A percentile compares a stretch with the other conserved stretches of the same genome.
phyloP scores from a whole-genome alignment of 2,329 filamentous ascomycete species.

The Aspergillus terreus region DNA sequence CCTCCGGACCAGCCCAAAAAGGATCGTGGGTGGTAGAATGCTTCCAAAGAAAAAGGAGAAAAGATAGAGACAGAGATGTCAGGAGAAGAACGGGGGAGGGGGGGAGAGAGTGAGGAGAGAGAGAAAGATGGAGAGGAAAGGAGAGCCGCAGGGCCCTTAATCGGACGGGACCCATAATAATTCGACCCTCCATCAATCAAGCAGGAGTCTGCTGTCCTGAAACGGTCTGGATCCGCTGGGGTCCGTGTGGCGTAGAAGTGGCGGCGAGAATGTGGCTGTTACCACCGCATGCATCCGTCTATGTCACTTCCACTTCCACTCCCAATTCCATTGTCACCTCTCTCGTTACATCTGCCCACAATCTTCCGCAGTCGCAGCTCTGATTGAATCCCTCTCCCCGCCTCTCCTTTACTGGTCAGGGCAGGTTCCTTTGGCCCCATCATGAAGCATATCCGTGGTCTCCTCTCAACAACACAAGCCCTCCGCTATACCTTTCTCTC shows the following conservation, averaged over 20 bases:
- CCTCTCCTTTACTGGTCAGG: background rate
- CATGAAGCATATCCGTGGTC: slow-evolving; percentile 33
- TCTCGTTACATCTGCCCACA: background rate
- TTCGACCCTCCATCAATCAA: too few relatives aligned
- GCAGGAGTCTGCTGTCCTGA: background rate
- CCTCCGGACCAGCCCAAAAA: slow-evolving; percentile 21
- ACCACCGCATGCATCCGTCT: slow-evolving; percentile 8
- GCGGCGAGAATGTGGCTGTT: slow-evolving; percentile 9
- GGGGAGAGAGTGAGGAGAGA: slow-evolving; percentile 17
- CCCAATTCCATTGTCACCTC: background rate
- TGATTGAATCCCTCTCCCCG: background rate
- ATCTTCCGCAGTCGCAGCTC: background rate
- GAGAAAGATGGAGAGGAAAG: slow-evolving; percentile 9
- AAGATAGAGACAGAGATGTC: slow-evolving; percentile 7
- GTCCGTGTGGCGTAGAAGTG: slow-evolving; percentile 12
- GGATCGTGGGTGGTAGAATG: slow-evolving; percentile 11
- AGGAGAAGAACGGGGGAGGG: slow-evolving; percentile 10
- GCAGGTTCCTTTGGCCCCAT: slow-evolving; percentile 4
- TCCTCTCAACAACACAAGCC: slow-evolving; percentile 30
- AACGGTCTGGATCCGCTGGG: slow-evolving; percentile 10
- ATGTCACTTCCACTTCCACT: background rate
- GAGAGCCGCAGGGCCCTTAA: slow-evolving; percentile 1
- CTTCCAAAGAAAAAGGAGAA: slow-evolving; percentile 8
- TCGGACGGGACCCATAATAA: background rate
- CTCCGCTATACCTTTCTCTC: slow-evolving; percentile 28